Conservation (phyloP, 345 rosid genomes). For the Rhodamnia rubescens region DNA sequence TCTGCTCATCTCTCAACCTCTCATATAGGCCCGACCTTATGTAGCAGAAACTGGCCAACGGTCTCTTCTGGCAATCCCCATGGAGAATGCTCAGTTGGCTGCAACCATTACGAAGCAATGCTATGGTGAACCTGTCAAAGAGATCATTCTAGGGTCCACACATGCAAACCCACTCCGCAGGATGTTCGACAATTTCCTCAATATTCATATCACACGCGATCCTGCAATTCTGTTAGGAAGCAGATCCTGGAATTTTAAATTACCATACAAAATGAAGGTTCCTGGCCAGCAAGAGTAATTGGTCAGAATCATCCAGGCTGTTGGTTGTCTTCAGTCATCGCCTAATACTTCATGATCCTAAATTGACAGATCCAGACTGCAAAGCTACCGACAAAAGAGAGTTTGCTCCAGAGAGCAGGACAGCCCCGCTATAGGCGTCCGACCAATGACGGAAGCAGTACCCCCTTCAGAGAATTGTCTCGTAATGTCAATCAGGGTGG, state of each 20-base stretch:
- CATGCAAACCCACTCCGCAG: neutral
- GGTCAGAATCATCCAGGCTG: neutral
- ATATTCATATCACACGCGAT: neutral
- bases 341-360: neutral
- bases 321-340: neutral
- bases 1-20: neutral
- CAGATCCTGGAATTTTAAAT: neutral
- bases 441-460: neutral
- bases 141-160: neutral
- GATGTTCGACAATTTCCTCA: neutral
- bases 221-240: neutral
- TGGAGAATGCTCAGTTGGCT: neutral
- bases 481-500: neutral
- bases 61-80: neutral
- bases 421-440: neutral
- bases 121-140: neutral
- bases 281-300: neutral
- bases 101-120: neutral
- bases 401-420: neutral
- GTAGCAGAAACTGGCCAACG: neutral
- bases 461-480: neutral
- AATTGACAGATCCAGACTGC: neutral
- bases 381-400: neutral
- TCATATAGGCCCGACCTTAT: neutral
- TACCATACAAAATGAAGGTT: neutral